Evolutionary conservation across 257 asterid species (phyloP).

Genomic region (Solanum appendiculatum): DNA sequence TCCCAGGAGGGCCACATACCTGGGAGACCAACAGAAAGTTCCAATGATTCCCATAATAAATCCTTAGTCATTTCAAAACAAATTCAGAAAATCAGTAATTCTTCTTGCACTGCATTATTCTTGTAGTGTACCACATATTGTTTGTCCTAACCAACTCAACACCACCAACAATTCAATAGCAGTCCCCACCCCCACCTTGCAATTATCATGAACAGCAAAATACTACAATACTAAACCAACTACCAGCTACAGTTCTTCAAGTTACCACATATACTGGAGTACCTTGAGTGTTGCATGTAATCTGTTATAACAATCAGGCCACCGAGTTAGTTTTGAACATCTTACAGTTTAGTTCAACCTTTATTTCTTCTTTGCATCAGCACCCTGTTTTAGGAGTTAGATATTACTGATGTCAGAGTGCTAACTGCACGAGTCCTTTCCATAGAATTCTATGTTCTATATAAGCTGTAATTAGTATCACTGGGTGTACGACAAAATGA

Average conservation of each 20-base stretch:
- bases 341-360: neutral
- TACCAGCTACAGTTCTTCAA: neutral
- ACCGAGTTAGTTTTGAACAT: neutral
- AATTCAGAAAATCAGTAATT: neutral
- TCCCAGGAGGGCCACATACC: constrained; percentile 99
- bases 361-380: neutral
- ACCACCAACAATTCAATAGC: neutral
- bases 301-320: neutral
- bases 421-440: neutral
- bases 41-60: neutral
- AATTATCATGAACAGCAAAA: neutral
- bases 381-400: neutral
- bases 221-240: neutral
- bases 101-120: neutral
- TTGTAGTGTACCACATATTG: neutral
- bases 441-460: neutral
- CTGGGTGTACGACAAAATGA: neutral
- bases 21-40: constrained; percentile 17
- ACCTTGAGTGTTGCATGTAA: neutral
- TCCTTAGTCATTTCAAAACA: neutral
- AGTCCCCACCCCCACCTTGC: neutral
- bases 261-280: neutral
- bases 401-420: neutral
- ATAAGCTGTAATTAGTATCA: neutral
- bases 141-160: neutral